Evolutionary conservation across 2,329 filamentous ascomycete species (phyloP), one percentile per base, ranked within the genome.

Genomic region (Venturia aucupariae): DNA sequence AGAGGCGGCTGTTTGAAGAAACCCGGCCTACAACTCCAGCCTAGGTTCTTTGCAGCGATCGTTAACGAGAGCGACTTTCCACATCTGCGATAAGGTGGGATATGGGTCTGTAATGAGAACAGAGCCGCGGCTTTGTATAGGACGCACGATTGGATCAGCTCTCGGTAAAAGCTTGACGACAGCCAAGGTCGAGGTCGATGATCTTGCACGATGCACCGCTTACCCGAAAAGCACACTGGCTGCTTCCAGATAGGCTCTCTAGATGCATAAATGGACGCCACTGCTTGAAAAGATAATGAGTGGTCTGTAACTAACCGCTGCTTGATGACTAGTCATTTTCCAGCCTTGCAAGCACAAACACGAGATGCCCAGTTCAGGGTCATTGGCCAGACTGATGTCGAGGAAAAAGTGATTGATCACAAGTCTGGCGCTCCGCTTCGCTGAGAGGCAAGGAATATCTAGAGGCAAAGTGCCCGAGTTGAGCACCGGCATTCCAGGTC

Each of bases 381-480:
- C 46, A 32, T 35, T 57, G 27, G 51, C 48, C 51, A 57, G 51
- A 57, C n/a, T 35, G 35, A 15, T 10, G 46, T 57, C 48, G 48
- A 57, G 51, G 30, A 57, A 57, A 35, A 57, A 10, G 51, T 57
- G 51, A 57, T 10, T 35, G 51, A 35, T 57, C 51, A 57, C 17
- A 35, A 35, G 48, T 55, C n/a, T 55, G 15, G 2, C 24, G 30
- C 24, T 32, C 15, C 51, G 17, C 15, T 35, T n/a, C 51, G 51
- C 51, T 17, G 27, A 57, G 30, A 35, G 51, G 51, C 30, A 35
- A 57, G 15, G 27, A n/a, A 57, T 57, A 35, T 35, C n/a, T n/a
- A n/a, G n/a, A 55, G 51, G 51, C 30, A 55, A 55, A 55, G 51
- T 8, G 51, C 8, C 51, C 30, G 51, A 57, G 17, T 19, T 35